Conservation (phyloP, 1,139 yeast species). For the Suhomyces anneliseae region DNA sequence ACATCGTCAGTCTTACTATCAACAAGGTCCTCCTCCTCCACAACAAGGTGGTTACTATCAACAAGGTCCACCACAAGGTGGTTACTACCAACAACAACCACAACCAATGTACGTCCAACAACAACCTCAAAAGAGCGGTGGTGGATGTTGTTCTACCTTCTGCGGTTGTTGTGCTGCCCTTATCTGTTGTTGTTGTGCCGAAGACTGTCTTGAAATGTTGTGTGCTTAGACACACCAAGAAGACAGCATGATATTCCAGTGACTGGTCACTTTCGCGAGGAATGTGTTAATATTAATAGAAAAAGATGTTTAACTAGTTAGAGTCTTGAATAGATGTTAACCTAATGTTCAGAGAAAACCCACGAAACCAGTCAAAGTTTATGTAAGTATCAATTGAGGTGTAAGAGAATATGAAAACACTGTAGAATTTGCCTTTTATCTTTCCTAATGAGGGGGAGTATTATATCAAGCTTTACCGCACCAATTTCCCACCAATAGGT, state of each 20-base stretch:
- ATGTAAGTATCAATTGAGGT: too few species aligned
- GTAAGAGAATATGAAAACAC: too few species aligned
- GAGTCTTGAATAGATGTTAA: neutral
- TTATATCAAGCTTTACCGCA: too few species aligned
- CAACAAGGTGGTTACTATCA: conserved; percentile 20
- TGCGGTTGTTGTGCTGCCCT: conserved; percentile 48
- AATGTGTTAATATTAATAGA: neutral
- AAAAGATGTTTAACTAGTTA: neutral
- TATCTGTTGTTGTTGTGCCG: conserved; percentile 49
- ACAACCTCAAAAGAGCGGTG: conserved; percentile 31
- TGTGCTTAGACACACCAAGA: conserved; percentile 3
- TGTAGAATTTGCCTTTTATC: too few species aligned
- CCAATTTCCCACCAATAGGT: neutral
- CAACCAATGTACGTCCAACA: conserved; percentile 47
- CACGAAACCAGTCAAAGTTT: too few species aligned
- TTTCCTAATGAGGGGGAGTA: too few species aligned
- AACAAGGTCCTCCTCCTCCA: conserved; percentile 14
- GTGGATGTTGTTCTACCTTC: conserved; percentile 40
- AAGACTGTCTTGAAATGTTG: conserved; percentile 28
- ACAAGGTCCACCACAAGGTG: conserved; percentile 34
- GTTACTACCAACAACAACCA: conserved; percentile 32
- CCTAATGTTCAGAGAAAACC: neutral
- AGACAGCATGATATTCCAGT: neutral
- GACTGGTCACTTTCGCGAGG: neutral
- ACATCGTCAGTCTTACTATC: conserved; percentile 12